A percentile compares a stretch with the other conserved stretches of the same genome.
phyloP scores from a whole-genome alignment of 192 early-diverging fungal species.

The Coemansia sp. region DNA sequence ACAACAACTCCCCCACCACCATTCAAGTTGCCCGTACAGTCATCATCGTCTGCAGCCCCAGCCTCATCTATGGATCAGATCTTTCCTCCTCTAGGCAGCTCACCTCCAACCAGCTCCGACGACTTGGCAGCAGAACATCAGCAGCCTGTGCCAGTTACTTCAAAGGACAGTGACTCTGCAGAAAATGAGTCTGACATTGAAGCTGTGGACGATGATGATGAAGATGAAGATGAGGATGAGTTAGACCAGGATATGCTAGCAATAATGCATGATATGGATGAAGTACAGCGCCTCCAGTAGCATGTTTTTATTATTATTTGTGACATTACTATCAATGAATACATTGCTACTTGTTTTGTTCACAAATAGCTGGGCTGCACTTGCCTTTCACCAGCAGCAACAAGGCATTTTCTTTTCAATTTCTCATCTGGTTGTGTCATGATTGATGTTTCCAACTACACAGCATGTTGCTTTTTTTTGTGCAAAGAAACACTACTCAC shows the following conservation, averaged over 20 bases:
- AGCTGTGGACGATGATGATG: conserved; percentile 11
- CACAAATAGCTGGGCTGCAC: too few relatives aligned
- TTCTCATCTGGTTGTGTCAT: too few relatives aligned
- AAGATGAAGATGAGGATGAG: conserved; percentile 30
- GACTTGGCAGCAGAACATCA: not conserved
- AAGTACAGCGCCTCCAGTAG: conserved; percentile 34
- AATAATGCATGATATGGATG: conserved; percentile 56
- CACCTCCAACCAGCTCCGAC: not conserved
- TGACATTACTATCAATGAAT: too few relatives aligned
- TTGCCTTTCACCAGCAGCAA: too few relatives aligned
- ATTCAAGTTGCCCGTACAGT: not conserved
- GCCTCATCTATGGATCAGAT: not conserved
- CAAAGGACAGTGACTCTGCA: conserved; percentile 3
- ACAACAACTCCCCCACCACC: not conserved
- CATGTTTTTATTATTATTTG: too few relatives aligned
- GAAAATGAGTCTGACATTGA: conserved; percentile 19
- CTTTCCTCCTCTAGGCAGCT: conserved; percentile 1
- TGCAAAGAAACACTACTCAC: too few relatives aligned
- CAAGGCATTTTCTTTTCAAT: too few relatives aligned
- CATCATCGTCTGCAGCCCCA: not conserved
- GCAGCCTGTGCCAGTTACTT: not conserved
- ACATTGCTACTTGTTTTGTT: too few relatives aligned
- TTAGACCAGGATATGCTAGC: conserved; percentile 49
- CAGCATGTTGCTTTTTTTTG: too few relatives aligned
- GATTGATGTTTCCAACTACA: too few relatives aligned